phyloP scores from a whole-genome alignment of 2,329 filamentous ascomycete genomes.

The Orbilia brochopaga region DNA sequence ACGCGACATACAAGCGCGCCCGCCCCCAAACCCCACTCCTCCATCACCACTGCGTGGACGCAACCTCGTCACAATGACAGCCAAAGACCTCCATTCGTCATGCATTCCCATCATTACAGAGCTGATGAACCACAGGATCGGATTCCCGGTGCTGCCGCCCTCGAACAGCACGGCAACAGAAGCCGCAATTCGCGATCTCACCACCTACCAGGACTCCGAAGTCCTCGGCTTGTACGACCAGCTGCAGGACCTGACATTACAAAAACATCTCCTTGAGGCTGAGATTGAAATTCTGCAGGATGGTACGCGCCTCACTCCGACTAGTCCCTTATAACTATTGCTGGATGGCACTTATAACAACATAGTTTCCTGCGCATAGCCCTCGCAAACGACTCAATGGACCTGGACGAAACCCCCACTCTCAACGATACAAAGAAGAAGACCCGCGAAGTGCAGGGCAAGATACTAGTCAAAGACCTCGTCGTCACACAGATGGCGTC shows the following conservation, averaged over 20 bases:
- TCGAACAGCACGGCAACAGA: slow-evolving; percentile 23
- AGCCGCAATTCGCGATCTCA: slow-evolving; percentile 26
- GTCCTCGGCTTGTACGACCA: slow-evolving; percentile 24
- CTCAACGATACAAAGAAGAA: slow-evolving; percentile 26
- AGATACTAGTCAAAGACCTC: slow-evolving; percentile 40
- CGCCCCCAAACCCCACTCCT: slow-evolving; percentile 28
- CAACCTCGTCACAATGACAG: slow-evolving; percentile 20
- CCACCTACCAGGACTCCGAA: slow-evolving; percentile 24
- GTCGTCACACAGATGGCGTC: slow-evolving; percentile 43
- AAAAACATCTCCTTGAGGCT: slow-evolving; percentile 29
- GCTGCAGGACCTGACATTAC: slow-evolving; percentile 38
- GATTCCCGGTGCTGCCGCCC: slow-evolving; percentile 43
- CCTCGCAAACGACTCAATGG: slow-evolving; percentile 39
- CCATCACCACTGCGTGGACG: slow-evolving; percentile 3
- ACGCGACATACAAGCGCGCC: slow-evolving; percentile 7
- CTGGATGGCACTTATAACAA: slow-evolving; percentile 35
- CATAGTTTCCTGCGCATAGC: slow-evolving; percentile 19
- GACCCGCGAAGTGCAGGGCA: slow-evolving; percentile 32
- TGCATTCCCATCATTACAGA: slow-evolving; percentile 41
- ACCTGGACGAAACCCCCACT: slow-evolving; percentile 29
- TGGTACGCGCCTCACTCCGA: slow-evolving; percentile 8
- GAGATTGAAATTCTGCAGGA: slow-evolving; percentile 37
- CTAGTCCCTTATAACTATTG: background rate
- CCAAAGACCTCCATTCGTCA: slow-evolving; percentile 16
- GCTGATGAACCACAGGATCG: slow-evolving; percentile 36